Evolutionary conservation across 768 basidiomycete species (phyloP), one percentile per base, ranked within the genome.

Genomic region (Cubamyces sp.): DNA sequence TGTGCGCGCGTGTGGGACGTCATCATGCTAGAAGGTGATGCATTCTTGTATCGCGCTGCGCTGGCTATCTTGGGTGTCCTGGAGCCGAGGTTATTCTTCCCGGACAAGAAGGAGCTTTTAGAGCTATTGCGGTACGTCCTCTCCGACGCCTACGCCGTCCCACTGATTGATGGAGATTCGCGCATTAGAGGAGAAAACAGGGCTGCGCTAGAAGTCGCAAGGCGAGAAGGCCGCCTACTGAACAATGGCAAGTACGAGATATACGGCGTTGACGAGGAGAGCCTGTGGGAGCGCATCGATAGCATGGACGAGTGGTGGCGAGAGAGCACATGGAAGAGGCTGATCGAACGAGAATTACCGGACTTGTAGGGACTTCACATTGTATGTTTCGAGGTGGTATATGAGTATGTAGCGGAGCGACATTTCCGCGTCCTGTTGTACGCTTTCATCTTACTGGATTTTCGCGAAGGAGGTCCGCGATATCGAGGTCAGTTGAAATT

Each of bases 221-320:
- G 79, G 62, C 83, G 92, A n/a, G 87, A 90, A 54, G 85, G 85
- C 14, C 77, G 78, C 41, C 69, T 79, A 7, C 74, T 90, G 18
- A 78, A 89, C 68, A 87, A 87, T 1, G 89, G 86, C 23, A 91
- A 86, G 70, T 96, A 96, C 72, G 90, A 91, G 69, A 89, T 93
- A 61, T 94, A 95, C 69, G 90, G 91, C 7, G 79, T 92, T 1
- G 87, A 91, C 58, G 94, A 96, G 73, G 92, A 95, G 71, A 83
- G 84, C 0, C 74, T 96, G 15, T 96, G 94, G 88, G 90, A 90
- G 42, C 81, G 87, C 45, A 87, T 96, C 39, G 84, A 89, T 64
- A 79, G 80, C 54, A 90, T 94, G 88, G 86, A 90, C 19, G 92
- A 93, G 42, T 93, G 91, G 92, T 96, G 94, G 94, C 92, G 86